phyloP scores from a whole-genome alignment of 805 yeast species.

The Ogataea glucozyma region DNA sequence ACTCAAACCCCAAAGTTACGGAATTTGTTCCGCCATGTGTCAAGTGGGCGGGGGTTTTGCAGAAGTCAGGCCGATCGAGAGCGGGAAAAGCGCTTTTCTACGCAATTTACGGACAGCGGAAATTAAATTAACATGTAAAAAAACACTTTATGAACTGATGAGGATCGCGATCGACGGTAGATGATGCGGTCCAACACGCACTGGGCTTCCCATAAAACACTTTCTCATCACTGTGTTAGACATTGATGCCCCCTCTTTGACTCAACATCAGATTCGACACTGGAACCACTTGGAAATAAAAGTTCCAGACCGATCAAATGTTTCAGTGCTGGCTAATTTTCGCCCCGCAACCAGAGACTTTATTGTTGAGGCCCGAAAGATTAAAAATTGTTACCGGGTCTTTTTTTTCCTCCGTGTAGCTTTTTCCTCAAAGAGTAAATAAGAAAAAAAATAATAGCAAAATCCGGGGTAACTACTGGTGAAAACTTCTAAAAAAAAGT shows the following conservation, averaged over 20 bases:
- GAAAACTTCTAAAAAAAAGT: conserved; percentile 3
- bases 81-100: too few species aligned
- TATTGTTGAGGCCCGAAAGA: background rate
- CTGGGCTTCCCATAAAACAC: too few species aligned
- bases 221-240: too few species aligned
- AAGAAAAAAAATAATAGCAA: background rate
- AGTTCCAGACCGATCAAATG: conserved; percentile 1
- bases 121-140: too few species aligned
- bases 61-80: too few species aligned
- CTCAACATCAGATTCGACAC: background rate
- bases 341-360: conserved; percentile 1
- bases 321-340: background rate
- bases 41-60: conserved; percentile 1
- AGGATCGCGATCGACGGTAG: too few species aligned
- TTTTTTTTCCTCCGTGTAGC: background rate
- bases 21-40: background rate
- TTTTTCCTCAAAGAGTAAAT: background rate
- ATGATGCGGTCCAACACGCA: too few species aligned
- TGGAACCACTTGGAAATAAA: background rate
- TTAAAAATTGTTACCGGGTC: background rate
- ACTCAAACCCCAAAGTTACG: background rate
- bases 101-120: too few species aligned
- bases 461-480: conserved; percentile 7
- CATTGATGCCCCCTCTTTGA: background rate
- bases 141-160: too few species aligned